A percentile compares a stretch with the other conserved stretches of the same genome.
phyloP scores from a whole-genome alignment of 2,329 filamentous ascomycete genomes.

The Colletotrichum sp. region DNA sequence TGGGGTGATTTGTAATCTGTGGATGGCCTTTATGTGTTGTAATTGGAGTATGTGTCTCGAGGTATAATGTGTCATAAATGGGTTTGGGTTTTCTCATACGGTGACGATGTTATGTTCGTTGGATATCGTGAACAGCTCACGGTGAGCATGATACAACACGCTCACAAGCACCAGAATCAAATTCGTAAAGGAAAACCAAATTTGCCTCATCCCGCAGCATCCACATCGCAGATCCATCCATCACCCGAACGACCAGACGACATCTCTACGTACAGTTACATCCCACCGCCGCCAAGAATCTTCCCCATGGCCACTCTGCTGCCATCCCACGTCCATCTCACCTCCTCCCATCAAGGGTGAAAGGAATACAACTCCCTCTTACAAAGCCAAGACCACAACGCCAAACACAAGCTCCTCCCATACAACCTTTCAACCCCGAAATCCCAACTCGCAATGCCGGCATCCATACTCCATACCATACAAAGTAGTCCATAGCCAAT shows the following conservation, averaged over 20 bases:
- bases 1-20: slow-evolving; percentile 12
- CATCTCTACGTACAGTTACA: background rate
- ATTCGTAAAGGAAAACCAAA: background rate
- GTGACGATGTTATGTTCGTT: background rate
- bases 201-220: background rate
- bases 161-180: background rate
- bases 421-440: background rate
- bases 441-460: background rate
- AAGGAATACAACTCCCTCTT: background rate
- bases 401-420: background rate
- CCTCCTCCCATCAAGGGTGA: background rate
- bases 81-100: background rate
- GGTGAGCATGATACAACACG: background rate
- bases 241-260: background rate
- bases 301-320: background rate
- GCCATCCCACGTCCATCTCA: background rate
- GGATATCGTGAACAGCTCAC: background rate
- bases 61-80: background rate
- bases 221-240: background rate
- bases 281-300: background rate
- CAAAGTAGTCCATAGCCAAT: background rate
- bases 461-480: background rate
- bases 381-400: background rate
- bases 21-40: background rate
- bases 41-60: background rate